Conservation (phyloP, 306 rosid genomes). For the Luffa acutangula region DNA sequence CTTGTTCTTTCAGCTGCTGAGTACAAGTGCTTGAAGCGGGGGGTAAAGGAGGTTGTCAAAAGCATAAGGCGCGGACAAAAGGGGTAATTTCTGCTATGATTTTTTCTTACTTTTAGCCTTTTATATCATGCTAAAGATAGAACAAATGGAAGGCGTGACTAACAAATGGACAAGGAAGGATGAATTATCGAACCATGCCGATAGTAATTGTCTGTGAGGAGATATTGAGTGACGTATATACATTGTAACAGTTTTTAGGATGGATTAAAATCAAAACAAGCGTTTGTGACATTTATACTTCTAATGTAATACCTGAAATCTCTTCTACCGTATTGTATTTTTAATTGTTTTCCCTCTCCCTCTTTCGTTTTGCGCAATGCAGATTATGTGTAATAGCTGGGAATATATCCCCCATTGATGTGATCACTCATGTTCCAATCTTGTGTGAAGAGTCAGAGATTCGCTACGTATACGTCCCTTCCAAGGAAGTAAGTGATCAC, state of each 20-base stretch:
- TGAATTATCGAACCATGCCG: background rate
- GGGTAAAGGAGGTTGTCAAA: conserved; percentile 93
- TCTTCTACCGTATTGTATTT: background rate
- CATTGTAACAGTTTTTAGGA: background rate
- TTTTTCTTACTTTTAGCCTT: background rate
- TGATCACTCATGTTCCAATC: conserved; percentile 83
- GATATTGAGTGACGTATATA: background rate
- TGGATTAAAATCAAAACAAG: background rate
- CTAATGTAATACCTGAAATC: background rate
- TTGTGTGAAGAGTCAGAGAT: conserved; percentile 79
- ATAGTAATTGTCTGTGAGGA: background rate
- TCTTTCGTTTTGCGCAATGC: conserved; percentile 15
- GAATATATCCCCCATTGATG: conserved; percentile 90
- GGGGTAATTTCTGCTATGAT: conserved; percentile 39
- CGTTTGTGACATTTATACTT: background rate
- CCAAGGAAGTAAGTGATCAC: conserved; percentile 64
- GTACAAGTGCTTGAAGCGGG: conserved; percentile 83
- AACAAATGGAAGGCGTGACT: background rate
- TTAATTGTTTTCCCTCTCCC: background rate
- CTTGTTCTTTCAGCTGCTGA: conserved; percentile 53
- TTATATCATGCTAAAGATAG: background rate
- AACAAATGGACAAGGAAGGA: background rate
- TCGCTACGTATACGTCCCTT: conserved; percentile 63
- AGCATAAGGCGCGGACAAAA: conserved; percentile 81
- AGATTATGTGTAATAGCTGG: conserved; percentile 90